Base-by-base conservation (phyloP, 805 yeast genomes). In the Wickerhamiella occidentalis region DNA sequence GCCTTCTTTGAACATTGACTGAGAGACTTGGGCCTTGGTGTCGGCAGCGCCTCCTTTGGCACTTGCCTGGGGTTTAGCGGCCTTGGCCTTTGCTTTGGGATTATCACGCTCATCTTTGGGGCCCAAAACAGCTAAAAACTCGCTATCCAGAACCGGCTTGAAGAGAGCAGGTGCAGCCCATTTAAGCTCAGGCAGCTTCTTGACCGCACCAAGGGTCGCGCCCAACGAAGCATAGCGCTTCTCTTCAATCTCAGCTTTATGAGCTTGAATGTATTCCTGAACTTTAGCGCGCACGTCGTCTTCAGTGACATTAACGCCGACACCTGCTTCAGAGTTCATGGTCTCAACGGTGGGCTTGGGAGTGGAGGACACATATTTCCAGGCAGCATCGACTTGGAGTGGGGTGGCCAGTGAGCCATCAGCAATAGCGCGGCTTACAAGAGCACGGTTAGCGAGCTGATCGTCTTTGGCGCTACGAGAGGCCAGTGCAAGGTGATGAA, bases 81-180 rank as follows among this genome's bases (percentile, higher is more conserved):
- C 58, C 42, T 64, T 64, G 15, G 62, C 54, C 49, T 59, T 59
- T 40, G 53, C 51, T 51, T 63, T 61, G 63, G 74, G 73, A 63
- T 60, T 55, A 65, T 92, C 98, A 55, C 97, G 79, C 63, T 88
- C 97, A 63, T 92, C 98, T 66, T 90, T 90, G 48, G 97, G 97
- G 35, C 98, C 98, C 51, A 88, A 68, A 12, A 81, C 66, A 38
- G 68, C 77, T 53, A 83, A 65, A n/a, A 87, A 69, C 59, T 82
- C 77, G 40, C 74, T 78, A 63, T 92, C 98, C 57, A 92, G 82
- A 21, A 78, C 73, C 12, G 95, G 94, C 68, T 92, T 92, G 70
- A 92, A 85, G 49, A 77, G 70, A 47, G 80, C 76, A 33, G 96
- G 94, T 44, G 82, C 75, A 7, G 97, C 97, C 95, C 96, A 92